Percentiles rank a stretch among this genome's conserved stretches.
phyloP scores from a whole-genome alignment of 73 alveolate species.

The Urostyla sp. region DNA sequence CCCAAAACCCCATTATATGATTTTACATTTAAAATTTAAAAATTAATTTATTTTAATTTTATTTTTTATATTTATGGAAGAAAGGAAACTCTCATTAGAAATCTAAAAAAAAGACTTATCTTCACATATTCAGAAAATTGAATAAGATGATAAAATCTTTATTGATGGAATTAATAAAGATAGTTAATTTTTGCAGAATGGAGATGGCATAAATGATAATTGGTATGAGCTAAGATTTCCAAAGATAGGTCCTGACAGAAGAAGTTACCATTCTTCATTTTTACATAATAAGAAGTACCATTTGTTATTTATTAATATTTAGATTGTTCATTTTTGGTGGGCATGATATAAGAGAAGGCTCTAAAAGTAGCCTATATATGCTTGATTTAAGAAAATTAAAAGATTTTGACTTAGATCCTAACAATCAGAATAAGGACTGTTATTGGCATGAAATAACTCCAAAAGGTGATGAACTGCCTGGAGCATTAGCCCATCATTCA shows the following conservation, averaged over 20 bases:
- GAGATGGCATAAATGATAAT: constrained; percentile 45
- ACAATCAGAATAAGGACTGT: constrained; percentile 19
- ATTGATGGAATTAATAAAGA: background rate
- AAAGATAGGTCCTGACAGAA: constrained; percentile 64
- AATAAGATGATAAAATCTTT: background rate
- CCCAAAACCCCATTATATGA: constrained; percentile 15
- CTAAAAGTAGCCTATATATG: constrained; percentile 55
- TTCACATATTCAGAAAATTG: background rate
- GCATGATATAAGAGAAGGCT: constrained; percentile 76
- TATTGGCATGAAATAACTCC: constrained; percentile 61
- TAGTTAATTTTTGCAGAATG: background rate
- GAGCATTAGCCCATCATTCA: constrained; percentile 58
- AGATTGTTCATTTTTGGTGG: constrained; percentile 58
- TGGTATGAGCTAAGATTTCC: constrained; percentile 70
- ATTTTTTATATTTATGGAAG: constrained; percentile 13
- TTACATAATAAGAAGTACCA: constrained; percentile 49
- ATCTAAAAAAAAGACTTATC: background rate
- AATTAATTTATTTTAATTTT: background rate
- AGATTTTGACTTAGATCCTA: constrained; percentile 43
- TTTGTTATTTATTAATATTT: background rate
- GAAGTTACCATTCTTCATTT: constrained; percentile 74
- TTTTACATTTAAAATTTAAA: background rate
- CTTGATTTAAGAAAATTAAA: constrained; percentile 47
- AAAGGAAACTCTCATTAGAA: constrained; percentile 36
- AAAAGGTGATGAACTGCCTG: constrained; percentile 57